Base-by-base conservation (phyloP, 192 early-diverging fungal species). In the Backusella westeae region DNA sequence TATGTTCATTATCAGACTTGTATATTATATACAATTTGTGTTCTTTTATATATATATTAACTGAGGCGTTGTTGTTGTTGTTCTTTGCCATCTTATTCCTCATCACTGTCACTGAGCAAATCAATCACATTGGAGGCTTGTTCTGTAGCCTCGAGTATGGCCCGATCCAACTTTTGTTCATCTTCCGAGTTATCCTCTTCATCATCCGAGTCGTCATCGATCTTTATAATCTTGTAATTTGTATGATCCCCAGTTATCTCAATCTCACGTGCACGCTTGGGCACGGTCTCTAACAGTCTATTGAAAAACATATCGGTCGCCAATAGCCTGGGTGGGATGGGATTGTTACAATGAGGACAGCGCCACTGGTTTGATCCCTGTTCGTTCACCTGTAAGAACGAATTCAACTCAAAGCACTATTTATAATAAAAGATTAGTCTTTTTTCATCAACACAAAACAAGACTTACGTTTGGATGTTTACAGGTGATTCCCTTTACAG, bases 281-380 rank as follows among this genome's bases (percentile, higher is more conserved):
- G 69, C 17, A 79, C 21, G 0, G 39, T 75, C 0, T 34, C 44
- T 21, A 79, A 49, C 1, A 79, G 36, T 15, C n/a, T 12, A 36
- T 75, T 67, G 2, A 75, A 36, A 9, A 74, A 79, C 19, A 71
- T 15, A 32, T 79, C 78, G 0, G 59, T 53, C n/a, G 65, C 67
- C 9, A 79, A 44, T 8, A 71, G 46, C 9, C 44, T 59, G 7
- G 74, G 73, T 1, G 68, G 53, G 0, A 69, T 49, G 6, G 49
- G 26, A 9, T 72, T n/a, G 44, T 72, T 79, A 39, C 78, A 79
- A 39, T 71, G 73, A 19, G 78, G 78, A 56, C 78, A 79, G 15
- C 42, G 69, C 78, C 78, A 79, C 9, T 44, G 21, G 21, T 71
- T 38, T n/a, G 44, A 19, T 5, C 26, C 34, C 7, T 38, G 34